Evolutionary conservation across 1,284 basidiomycete species (phyloP).

Genomic region (Dichomitus squalens): DNA sequence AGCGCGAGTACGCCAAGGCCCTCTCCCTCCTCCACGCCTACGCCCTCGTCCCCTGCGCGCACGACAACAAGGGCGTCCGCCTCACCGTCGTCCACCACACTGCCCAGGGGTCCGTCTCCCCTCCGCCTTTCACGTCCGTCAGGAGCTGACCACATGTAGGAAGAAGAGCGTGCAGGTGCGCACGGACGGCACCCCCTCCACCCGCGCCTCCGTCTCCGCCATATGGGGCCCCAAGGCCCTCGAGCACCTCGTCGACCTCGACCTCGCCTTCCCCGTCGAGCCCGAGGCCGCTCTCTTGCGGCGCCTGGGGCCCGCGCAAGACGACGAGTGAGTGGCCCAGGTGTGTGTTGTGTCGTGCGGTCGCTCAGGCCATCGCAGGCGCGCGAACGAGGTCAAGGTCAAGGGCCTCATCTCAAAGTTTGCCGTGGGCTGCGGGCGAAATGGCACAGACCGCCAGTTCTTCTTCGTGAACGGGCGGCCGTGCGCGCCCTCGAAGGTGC

Average conservation of each 20-base stretch:
- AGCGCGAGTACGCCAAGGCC: conserved; percentile 90
- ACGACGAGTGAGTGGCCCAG: conserved; percentile 27
- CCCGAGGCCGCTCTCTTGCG: conserved; percentile 52
- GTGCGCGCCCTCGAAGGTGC: conserved; percentile 77
- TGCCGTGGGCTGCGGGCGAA: conserved; percentile 68
- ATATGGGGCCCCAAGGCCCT: conserved; percentile 86
- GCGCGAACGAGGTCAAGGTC: conserved; percentile 54
- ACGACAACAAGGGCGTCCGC: conserved; percentile 60
- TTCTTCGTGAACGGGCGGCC: conserved; percentile 95
- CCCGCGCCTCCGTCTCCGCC: conserved; percentile 69
- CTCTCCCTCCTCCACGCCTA: conserved; percentile 86
- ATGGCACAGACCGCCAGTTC: conserved; percentile 86
- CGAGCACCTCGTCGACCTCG: conserved; percentile 52
- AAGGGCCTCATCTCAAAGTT: conserved; percentile 84
- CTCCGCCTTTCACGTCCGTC: background rate
- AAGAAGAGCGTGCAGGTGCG: conserved; percentile 75
- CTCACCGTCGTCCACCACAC: conserved; percentile 77
- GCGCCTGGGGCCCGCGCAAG: conserved; percentile 29
- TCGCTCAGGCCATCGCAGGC: background rate
- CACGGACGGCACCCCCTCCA: conserved; percentile 67
- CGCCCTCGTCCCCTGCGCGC: conserved; percentile 80
- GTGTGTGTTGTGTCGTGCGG: background rate
- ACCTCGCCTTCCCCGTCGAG: conserved; percentile 72
- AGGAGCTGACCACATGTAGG: conserved; percentile 43
- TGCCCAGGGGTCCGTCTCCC: conserved; percentile 66